Percentiles rank a stretch among this genome's conserved stretches.
These are phyloP conservation scores for Juglanconis oblonga DNA, from an alignment of 2,329 filamentous ascomycete species.

Conservation along the genomic window DNA sequence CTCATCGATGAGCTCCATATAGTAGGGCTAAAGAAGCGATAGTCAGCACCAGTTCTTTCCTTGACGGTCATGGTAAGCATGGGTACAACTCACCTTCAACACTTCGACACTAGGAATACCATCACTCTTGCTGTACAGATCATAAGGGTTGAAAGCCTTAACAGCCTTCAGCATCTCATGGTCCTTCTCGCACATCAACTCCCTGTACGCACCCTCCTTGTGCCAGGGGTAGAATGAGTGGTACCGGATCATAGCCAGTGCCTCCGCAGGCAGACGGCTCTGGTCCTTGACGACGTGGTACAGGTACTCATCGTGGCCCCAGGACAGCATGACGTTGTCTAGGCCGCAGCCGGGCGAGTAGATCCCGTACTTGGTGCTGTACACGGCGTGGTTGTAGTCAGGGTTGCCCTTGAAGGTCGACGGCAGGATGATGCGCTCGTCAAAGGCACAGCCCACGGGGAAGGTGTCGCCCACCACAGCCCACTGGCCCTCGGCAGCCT, in stretches of 20 bases:
- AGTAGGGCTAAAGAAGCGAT: constrained; percentile 58
- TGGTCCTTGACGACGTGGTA: constrained; percentile 87
- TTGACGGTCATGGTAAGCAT: neutral
- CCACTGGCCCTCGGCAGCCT: constrained; percentile 76
- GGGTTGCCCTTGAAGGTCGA: constrained; percentile 76
- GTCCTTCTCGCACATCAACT: constrained; percentile 83
- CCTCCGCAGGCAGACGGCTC: constrained; percentile 73
- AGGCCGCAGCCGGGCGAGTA: constrained; percentile 77
- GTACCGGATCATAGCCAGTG: constrained; percentile 88
- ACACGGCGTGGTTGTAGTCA: constrained; percentile 68
- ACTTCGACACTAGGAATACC: constrained; percentile 72
- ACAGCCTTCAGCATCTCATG: constrained; percentile 77
- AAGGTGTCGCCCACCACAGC: constrained; percentile 89
- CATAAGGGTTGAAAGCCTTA: constrained; percentile 85
- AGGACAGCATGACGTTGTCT: constrained; percentile 84
- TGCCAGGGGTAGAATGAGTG: constrained; percentile 96
- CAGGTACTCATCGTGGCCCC: constrained; percentile 86
- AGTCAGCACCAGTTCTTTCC: neutral
- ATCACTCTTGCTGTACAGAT: constrained; percentile 89
- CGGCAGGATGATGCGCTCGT: constrained; percentile 75
- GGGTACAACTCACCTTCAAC: constrained; percentile 56
- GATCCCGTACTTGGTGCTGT: constrained; percentile 74
- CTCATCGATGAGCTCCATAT: constrained; percentile 71
- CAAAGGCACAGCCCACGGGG: constrained; percentile 73
- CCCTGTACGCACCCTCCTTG: constrained; percentile 71